phyloP scores from a whole-genome alignment of 345 rosid species.

The Citrus australasica region DNA sequence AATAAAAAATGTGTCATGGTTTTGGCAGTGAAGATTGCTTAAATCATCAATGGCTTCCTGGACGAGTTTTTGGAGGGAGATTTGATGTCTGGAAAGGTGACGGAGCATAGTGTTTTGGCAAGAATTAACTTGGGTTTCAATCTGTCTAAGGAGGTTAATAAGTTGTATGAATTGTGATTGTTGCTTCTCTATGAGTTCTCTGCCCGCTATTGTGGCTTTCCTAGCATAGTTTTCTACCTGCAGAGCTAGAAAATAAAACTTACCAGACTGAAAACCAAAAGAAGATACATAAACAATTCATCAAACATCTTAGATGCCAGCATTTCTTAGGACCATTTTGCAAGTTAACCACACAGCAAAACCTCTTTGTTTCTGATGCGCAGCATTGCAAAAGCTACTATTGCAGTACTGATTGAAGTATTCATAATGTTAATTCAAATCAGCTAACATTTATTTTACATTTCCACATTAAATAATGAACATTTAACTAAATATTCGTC shows the following conservation, averaged over 20 bases:
- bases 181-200: slow-evolving; percentile 43
- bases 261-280: neutral
- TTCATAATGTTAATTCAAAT: neutral
- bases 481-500: neutral
- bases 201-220: slow-evolving; percentile 33
- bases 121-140: slow-evolving; percentile 46
- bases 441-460: neutral
- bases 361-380: neutral
- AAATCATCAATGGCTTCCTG: slow-evolving; percentile 32
- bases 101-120: slow-evolving; percentile 35
- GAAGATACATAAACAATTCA: neutral
- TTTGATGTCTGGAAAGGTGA: slow-evolving; percentile 30
- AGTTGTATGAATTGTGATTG: slow-evolving; percentile 40
- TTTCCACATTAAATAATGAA: too few relatives aligned
- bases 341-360: neutral
- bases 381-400: neutral
- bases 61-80: slow-evolving; percentile 35
- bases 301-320: neutral
- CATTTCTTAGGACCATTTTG: neutral
- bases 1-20: slow-evolving; percentile 28
- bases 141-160: slow-evolving; percentile 43
- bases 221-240: slow-evolving; percentile 43
- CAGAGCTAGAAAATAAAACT: slow-evolving; percentile 2
- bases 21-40: slow-evolving; percentile 29
- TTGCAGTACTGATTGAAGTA: neutral